Evolutionary conservation across 2,329 filamentous ascomycete genomes (phyloP).

Genomic region (Colletotrichum sp.): DNA sequence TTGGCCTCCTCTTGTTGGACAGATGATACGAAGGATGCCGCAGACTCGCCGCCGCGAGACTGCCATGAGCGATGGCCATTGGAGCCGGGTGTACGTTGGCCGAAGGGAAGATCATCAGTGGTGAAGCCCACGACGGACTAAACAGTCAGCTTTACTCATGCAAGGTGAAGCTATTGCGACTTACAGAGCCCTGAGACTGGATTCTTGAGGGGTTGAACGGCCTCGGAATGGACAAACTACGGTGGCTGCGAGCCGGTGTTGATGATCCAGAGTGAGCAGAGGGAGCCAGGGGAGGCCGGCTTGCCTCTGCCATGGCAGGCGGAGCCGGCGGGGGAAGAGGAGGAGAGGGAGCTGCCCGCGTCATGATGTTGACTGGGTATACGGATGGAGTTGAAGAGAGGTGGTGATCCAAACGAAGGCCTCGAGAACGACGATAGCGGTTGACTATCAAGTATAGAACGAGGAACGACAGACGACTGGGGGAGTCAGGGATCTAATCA

Average conservation of each 20-base stretch:
- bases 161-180: background rate
- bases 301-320: conserved; percentile 2
- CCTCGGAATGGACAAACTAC: conserved; percentile 19
- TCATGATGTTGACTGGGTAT: background rate
- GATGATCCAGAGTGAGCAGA: background rate
- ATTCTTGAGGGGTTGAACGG: conserved; percentile 5
- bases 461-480: background rate
- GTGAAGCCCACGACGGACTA: conserved; percentile 41
- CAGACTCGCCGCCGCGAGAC: conserved; percentile 36
- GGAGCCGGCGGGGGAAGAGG: background rate
- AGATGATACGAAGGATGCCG: conserved; percentile 39
- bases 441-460: background rate
- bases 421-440: background rate
- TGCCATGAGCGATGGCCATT: conserved; percentile 33
- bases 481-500: conserved; percentile 14
- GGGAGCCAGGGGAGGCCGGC: background rate
- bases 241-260: conserved; percentile 13
- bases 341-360: background rate
- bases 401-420: background rate
- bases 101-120: conserved; percentile 29
- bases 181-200: conserved; percentile 11
- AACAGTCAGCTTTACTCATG: background rate
- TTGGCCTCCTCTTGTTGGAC: conserved; percentile 43
- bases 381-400: background rate
- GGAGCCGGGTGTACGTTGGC: conserved; percentile 35